Evolutionary conservation across 2,329 filamentous ascomycete species (phyloP), one percentile per base, ranked within the genome.

Genomic region (Sporothrix pseudoabietina): DNA sequence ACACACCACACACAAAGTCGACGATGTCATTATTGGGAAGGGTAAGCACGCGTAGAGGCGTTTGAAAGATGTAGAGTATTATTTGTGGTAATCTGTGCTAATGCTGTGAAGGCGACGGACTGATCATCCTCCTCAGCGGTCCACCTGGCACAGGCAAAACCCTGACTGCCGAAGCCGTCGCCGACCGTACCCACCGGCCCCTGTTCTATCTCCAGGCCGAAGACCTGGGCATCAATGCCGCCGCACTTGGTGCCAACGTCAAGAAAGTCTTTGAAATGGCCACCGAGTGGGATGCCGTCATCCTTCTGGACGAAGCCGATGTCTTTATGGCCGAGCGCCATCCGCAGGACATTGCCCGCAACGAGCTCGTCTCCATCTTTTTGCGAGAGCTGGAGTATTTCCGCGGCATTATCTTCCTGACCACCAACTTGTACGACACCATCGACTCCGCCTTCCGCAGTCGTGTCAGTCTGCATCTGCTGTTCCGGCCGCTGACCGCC

Each of bases 301-400:
- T 87, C 47, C 80, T 88, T 14, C 81, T 87, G 8, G 86, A 87
- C 75, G 85, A 87, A 78, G 84, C 85, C 14, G 86, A 87, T 75
- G 84, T 87, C 3, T 87, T 87, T 78, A 84, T 87, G 80, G 82
- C 83, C 0, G 79, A 83, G 78, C 82, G 85, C 5, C 79, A 83
- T 63, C 80, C 81, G 16, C 80, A 81, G 65, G 83, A 87, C 75
- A 82, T 87, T 32, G 79, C 79, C 41, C 81, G 85, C 32, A 87
- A 87, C 77, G 84, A 83, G 73, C 79, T 87, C 3, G 83, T 85
- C 4, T 83, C 82, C 71, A 84, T 85, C 74, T 85, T 86, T 75
- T 78, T 85, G 30, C 80, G 82, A 26, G 83, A 84, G 79, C 80
- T 85, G 32, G 83, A 84, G 77, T 84, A 84, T 76, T 85, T 80